Base-by-base conservation (phyloP, 2,329 filamentous ascomycete genomes). In the Fonsecaea monophora region DNA sequence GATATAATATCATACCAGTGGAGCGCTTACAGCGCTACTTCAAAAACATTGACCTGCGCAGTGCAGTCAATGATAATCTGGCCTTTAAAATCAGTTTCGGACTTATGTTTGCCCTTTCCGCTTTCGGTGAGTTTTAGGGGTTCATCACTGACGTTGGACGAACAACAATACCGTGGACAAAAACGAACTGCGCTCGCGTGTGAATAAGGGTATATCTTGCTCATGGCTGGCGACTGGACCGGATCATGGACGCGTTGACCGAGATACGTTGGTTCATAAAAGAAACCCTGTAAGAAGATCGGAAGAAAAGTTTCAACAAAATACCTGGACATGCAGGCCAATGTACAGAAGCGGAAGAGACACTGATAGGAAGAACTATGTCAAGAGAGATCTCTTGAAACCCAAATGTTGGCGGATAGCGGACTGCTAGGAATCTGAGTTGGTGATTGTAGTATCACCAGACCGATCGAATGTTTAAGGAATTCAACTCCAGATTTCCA, bases 51-150 rank as follows among this genome's bases (percentile, higher is more conserved):
- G 74, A 82, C 70, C 45, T 83, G 32, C 74, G 76, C 32, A 76
- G 74, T 37, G 75, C 77, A 1, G 71, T 82, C 59, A 76, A 76
- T 40, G 72, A 78, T 65, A 75, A 82, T 71, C 70, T 78, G 48
- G 79, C 80, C 0, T 81, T 83, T 70, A 83, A 83, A 74, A 73
- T 80, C 30, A 82, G 78, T 62, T 82, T 83, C 68, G 81, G 80
- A 9, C 71, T 74, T 1, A 79, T 79, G 60, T 80, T 82, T 78
- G 78, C 78, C 18, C 71, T 82, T 60, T 78, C 80, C 53, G 81
- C 81, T 1, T 82, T 82, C 77, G 80, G 70, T 12, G 71, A 73
- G 54, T 72, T 73, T 50, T 72, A 50, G 6, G 45, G 21, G 45
- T 1, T 48, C 12, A 25, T 21, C 18, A 12, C 15, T 30, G 45